Evolutionary conservation across 179 eudicot species (phyloP).

Genomic region (Dionaea muscipula): DNA sequence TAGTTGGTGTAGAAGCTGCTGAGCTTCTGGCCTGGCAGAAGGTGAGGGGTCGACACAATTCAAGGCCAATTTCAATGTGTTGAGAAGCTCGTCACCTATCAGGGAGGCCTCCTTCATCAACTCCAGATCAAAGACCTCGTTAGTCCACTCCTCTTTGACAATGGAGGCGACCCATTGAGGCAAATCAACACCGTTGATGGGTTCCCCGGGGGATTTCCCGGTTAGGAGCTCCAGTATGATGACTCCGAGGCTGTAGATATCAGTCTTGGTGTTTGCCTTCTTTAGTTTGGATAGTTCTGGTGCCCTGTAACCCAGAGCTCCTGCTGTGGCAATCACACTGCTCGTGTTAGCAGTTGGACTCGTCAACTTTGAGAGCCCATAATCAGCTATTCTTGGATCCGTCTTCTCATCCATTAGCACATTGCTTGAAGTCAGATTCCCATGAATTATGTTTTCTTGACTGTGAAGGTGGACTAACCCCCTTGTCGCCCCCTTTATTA

Average conservation of each 20-base stretch:
- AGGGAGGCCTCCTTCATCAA: constrained; percentile 54
- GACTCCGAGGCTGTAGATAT: constrained; percentile 81
- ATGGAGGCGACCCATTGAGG: constrained; percentile 93
- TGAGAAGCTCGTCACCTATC: constrained; percentile 68
- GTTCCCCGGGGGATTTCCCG: constrained; percentile 81
- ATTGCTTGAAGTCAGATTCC: constrained; percentile 73
- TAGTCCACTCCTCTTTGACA: constrained; percentile 93
- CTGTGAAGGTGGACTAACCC: constrained; percentile 67
- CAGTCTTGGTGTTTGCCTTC: constrained; percentile 56
- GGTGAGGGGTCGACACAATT: constrained; percentile 89
- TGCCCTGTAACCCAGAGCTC: constrained; percentile 68
- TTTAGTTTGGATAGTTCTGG: constrained; percentile 73
- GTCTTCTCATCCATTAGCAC: constrained; percentile 53
- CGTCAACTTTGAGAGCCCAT: constrained; percentile 66
- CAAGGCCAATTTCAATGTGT: constrained; percentile 68
- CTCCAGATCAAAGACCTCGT: constrained; percentile 87
- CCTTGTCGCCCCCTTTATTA: constrained; percentile 55
- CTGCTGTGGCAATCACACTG: constrained; percentile 54
- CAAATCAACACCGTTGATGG: constrained; percentile 63
- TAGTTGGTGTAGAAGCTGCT: constrained; percentile 57
- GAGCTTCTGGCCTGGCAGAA: constrained; percentile 61
- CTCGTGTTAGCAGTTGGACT: constrained; percentile 47
- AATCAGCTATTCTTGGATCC: constrained; percentile 60
- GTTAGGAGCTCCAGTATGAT: constrained; percentile 73
- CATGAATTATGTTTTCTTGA: constrained; percentile 51